phyloP scores from a whole-genome alignment of 768 basidiomycete species.

The Mrakia gelida region DNA sequence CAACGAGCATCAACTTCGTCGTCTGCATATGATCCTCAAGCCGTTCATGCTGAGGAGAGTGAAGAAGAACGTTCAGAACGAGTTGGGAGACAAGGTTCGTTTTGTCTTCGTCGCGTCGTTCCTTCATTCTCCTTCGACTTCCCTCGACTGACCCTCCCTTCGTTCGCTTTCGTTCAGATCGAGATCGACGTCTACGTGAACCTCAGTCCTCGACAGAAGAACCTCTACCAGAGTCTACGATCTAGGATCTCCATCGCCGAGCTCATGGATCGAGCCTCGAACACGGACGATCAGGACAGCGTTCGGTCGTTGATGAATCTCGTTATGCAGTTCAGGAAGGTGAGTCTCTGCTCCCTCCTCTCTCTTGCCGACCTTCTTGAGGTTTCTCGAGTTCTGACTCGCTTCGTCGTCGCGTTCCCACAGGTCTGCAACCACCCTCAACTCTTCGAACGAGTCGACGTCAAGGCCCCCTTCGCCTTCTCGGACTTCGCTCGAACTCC shows the following conservation, averaged over 20 bases:
- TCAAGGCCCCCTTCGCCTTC: conserved; percentile 88
- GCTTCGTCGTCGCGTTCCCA: conserved; percentile 38
- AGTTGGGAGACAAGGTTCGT: conserved; percentile 90
- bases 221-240: conserved; percentile 80
- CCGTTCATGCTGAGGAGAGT: conserved; percentile 98
- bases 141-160: not conserved
- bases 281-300: conserved; percentile 76
- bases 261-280: conserved; percentile 85
- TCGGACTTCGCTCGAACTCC: conserved; percentile 74
- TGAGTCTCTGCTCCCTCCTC: conserved; percentile 40
- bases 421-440: conserved; percentile 98
- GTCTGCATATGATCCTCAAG: conserved; percentile 97
- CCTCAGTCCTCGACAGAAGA: conserved; percentile 84
- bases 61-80: conserved; percentile 98
- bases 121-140: not conserved
- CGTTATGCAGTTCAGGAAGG: conserved; percentile 99
- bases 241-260: conserved; percentile 93
- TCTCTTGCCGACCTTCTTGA: not conserved
- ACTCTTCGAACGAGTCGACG: conserved; percentile 94
- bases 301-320: conserved; percentile 96
- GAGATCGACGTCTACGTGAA: conserved; percentile 94
- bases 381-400: not conserved
- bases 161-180: conserved; percentile 59
- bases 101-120: too few relatives aligned
- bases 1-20: conserved; percentile 89